Evolutionary conservation across 495 filamentous ascomycete species (phyloP).

Genomic region (Mycothermus thermophilus): DNA sequence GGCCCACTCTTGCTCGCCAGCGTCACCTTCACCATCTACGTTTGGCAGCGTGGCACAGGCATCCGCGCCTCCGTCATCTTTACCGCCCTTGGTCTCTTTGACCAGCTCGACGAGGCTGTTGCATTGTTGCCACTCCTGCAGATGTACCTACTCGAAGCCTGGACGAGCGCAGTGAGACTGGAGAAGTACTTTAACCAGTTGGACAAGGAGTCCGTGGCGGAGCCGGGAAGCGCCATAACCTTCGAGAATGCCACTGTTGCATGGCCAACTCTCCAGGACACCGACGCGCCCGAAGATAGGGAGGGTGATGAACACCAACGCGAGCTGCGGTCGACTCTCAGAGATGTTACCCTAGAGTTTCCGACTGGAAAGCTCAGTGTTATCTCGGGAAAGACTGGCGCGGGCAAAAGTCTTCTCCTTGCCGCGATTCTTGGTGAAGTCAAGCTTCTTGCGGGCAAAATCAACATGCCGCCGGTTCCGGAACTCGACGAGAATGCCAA

Average conservation of each 20-base stretch:
- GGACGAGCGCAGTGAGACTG: constrained; percentile 15
- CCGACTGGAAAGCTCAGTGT: constrained; percentile 45
- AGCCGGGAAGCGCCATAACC: constrained; percentile 7
- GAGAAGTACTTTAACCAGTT: constrained; percentile 15
- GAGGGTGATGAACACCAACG: constrained; percentile 7
- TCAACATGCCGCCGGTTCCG: constrained; percentile 30
- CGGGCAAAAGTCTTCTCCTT: constrained; percentile 45
- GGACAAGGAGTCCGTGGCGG: constrained; percentile 11
- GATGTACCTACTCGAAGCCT: constrained; percentile 15
- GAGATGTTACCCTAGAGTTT: constrained; percentile 42
- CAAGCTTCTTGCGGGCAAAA: constrained; percentile 30
- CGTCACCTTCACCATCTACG: constrained; percentile 46
- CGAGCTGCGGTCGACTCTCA: constrained; percentile 22
- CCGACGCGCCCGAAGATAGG: constrained; percentile 10
- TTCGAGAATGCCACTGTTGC: constrained; percentile 17
- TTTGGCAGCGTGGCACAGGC: constrained; percentile 16
- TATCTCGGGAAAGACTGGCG: constrained; percentile 41
- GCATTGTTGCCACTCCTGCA: constrained; percentile 11
- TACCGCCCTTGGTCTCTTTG: constrained; percentile 17
- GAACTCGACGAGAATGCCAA: constrained; percentile 14
- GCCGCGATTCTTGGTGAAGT: constrained; percentile 44
- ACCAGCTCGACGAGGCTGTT: constrained; percentile 17
- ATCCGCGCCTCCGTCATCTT: constrained; percentile 18
- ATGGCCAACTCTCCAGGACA: constrained; percentile 13
- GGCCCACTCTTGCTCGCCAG: constrained; percentile 51